phyloP scores from a whole-genome alignment of 768 basidiomycete genomes.

The Steccherinum ochraceum region DNA sequence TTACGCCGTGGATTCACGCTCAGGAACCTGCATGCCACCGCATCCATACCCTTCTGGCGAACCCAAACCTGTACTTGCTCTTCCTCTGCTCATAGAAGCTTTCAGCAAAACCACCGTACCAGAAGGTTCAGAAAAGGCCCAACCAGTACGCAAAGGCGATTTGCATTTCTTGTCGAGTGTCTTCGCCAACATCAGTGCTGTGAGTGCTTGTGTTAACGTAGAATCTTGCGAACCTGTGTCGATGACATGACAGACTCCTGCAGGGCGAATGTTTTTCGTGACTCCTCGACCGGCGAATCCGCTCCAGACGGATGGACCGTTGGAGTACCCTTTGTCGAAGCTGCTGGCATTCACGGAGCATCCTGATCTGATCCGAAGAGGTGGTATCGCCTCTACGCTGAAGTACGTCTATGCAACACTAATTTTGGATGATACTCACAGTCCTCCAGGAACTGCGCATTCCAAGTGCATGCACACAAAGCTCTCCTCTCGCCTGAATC shows the following conservation, averaged over 20 bases:
- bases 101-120: slow-evolving; percentile 70
- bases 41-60: slow-evolving; percentile 60
- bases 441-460: slow-evolving; percentile 65
- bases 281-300: slow-evolving; percentile 54
- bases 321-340: slow-evolving; percentile 81
- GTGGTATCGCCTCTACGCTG: slow-evolving; percentile 81
- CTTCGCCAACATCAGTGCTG: slow-evolving; percentile 85
- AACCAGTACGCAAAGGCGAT: slow-evolving; percentile 60
- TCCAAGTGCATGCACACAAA: slow-evolving; percentile 60
- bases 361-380: slow-evolving; percentile 75
- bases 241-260: slow-evolving; percentile 48
- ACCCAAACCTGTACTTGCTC: slow-evolving; percentile 47
- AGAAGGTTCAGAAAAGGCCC: slow-evolving; percentile 37
- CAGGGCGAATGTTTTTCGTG: slow-evolving; percentile 76
- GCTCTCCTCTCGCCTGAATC: slow-evolving; percentile 67
- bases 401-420: slow-evolving; percentile 46
- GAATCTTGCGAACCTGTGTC: not conserved
- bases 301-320: slow-evolving; percentile 28
- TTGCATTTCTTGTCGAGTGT: slow-evolving; percentile 92
- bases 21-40: slow-evolving; percentile 72
- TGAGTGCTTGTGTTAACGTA: slow-evolving; percentile 30
- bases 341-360: slow-evolving; percentile 88
- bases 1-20: slow-evolving; percentile 73
- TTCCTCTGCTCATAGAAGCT: slow-evolving; percentile 85
- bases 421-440: slow-evolving; percentile 12